These are phyloP conservation scores for Wickerhamiella occidentalis DNA, from an alignment of 805 yeast species.

Conservation along the genomic window DNA sequence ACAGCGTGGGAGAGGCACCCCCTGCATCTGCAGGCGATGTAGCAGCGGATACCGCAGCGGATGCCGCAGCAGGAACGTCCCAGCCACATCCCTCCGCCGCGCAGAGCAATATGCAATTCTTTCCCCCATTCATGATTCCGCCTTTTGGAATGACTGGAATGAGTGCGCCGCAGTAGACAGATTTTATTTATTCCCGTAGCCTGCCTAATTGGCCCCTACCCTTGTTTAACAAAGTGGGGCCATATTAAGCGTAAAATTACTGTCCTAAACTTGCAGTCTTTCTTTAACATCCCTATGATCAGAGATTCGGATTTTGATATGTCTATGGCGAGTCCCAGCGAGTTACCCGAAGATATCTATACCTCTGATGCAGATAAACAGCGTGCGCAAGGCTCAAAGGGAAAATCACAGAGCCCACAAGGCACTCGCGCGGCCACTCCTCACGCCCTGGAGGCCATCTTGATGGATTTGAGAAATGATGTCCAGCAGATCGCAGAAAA, in stretches of 20 bases:
- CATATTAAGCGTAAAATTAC: background rate
- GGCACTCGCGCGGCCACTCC: background rate
- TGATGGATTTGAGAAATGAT: background rate
- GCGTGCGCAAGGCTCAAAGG: background rate
- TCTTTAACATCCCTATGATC: background rate
- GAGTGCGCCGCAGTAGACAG: background rate
- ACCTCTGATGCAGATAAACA: background rate
- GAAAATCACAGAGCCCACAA: background rate
- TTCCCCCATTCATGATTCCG: conserved; percentile 3
- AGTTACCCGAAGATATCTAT: background rate
- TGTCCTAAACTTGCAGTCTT: background rate
- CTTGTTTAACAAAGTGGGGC: conserved; percentile 2
- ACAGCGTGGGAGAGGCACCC: conserved; percentile 5
- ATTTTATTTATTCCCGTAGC: background rate
- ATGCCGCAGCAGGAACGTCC: background rate
- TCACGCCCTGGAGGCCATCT: background rate
- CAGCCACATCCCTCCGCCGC: background rate
- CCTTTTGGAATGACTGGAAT: conserved; percentile 1
- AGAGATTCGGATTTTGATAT: background rate
- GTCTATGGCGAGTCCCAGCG: background rate
- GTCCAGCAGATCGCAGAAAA: background rate
- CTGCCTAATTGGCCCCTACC: background rate
- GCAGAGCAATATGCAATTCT: background rate
- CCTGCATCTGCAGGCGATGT: background rate
- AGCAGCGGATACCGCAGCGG: no score